These are phyloP conservation scores for Cladophialophora bantiana DNA, from an alignment of 2,329 filamentous ascomycete genomes.

Conservation along the genomic window DNA sequence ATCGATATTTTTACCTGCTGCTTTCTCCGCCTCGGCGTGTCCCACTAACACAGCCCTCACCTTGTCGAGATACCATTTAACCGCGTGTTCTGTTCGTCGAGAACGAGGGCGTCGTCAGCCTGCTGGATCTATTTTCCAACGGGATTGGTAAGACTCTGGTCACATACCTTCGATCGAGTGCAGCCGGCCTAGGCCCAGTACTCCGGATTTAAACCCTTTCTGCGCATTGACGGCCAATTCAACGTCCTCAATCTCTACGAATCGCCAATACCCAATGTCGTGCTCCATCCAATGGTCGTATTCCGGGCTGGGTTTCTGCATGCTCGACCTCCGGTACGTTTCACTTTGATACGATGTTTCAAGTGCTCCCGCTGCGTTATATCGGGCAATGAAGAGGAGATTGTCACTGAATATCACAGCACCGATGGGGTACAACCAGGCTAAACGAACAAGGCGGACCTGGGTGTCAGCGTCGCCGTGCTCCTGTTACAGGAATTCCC, in stretches of 20 bases:
- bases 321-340: constrained; percentile 36
- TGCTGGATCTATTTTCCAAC: constrained; percentile 3
- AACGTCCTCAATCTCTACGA: constrained; percentile 36
- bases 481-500: not conserved
- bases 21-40: constrained; percentile 35
- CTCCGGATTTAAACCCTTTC: constrained; percentile 36
- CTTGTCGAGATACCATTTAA: constrained; percentile 39
- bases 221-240: constrained; percentile 36
- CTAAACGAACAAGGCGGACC: not conserved
- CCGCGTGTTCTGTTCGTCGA: constrained; percentile 30
- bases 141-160: not conserved
- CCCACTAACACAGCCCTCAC: constrained; percentile 25
- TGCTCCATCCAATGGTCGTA: constrained; percentile 37
- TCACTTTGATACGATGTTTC: constrained; percentile 37
- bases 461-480: not conserved
- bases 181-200: constrained; percentile 31
- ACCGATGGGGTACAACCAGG: constrained; percentile 36
- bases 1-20: constrained; percentile 33
- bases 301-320: constrained; percentile 32
- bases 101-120: constrained; percentile 11
- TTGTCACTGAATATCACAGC: constrained; percentile 37
- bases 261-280: constrained; percentile 37
- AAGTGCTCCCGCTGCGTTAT: constrained; percentile 33
- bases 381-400: constrained; percentile 38
- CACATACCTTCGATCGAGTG: constrained; percentile 34